Base-by-base conservation (phyloP, 208 protist genomes). In the Vickermania spadyakhi region DNA sequence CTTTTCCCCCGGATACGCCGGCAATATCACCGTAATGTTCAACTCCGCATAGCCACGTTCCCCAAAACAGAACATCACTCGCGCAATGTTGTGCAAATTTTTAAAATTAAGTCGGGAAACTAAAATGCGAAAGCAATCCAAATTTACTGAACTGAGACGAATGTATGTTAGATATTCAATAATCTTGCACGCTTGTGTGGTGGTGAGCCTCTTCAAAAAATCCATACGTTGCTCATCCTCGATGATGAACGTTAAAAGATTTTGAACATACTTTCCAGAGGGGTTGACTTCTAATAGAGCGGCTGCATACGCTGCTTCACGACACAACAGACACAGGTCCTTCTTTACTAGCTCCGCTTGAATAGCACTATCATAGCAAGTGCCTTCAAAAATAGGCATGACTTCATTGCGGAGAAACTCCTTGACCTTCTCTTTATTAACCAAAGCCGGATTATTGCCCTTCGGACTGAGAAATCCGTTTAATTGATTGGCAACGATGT, bases 221-320 rank as follows among this genome's bases (percentile, higher is more conserved):
- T 80, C 75, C 78, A 91, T 86, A 18, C 77, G 80, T 36, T 77
- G 30, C 41, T 77, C 55, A 58, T 95, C 89, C 18, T 89, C 60
- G 25, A 64, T 58, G 62, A 95, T 86, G 58, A 81, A 92, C 0
- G 75, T 68, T 13, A 72, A 64, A 28, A 95, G 27, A 2, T 62
- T 52, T 14, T 31, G 72, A 23, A 95, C 68, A 59, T 84, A 92
- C 29, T 62, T 31, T 1, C 79, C 72, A 0, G 61, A 67, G 2
- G 84, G 81, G 0, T 64, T 66, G 0, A 83, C 89, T 3, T 58
- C 53, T 0, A 95, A 22, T 11, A 92, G 71, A 53, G 70, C 50
- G 11, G 83, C 85, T 1, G 85, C 77, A 56, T 91, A 92, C 50
- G 83, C 72, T 1, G 84, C 71, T 53, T 95, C 83, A 21, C 86